Percentiles rank a stretch among this genome's conserved stretches.
phyloP scores from a whole-genome alignment of 176 grass and related monocot genomes.

The Cocos nucifera region DNA sequence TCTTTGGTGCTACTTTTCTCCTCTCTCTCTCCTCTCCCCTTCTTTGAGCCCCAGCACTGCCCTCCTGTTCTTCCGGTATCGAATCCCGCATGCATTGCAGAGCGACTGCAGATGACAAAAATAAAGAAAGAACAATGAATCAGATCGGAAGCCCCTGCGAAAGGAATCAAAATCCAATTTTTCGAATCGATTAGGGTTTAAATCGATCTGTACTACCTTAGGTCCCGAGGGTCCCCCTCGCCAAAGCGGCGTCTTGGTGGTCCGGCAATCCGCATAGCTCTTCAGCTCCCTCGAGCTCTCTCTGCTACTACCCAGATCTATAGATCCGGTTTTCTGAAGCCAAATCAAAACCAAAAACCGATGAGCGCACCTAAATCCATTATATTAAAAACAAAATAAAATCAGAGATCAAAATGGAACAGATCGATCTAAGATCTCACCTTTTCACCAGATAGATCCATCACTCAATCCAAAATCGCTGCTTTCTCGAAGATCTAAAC shows the following conservation, averaged over 20 bases:
- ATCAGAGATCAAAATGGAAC: background rate
- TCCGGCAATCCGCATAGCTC: slow-evolving; percentile 65
- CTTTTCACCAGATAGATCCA: slow-evolving; percentile 47
- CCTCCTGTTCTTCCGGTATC: slow-evolving; percentile 86
- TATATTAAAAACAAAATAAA: no score
- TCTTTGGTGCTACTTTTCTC: background rate
- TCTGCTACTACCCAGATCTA: slow-evolving; percentile 1
- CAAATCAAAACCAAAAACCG: background rate
- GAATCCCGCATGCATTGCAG: slow-evolving; percentile 90
- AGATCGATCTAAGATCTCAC: slow-evolving; percentile 15
- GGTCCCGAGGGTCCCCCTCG: slow-evolving; percentile 64
- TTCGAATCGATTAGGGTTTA: background rate
- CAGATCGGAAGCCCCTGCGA: background rate
- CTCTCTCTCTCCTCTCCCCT: slow-evolving; percentile 5
- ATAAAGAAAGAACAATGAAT: background rate
- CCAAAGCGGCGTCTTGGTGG: slow-evolving; percentile 53
- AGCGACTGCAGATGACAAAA: slow-evolving; percentile 32
- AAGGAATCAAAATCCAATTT: background rate
- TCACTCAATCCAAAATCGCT: slow-evolving; percentile 13
- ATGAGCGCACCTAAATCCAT: background rate
- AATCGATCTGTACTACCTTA: slow-evolving; percentile 32
- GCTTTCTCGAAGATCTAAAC: background rate
- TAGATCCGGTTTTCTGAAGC: slow-evolving; percentile 26
- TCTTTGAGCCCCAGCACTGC: slow-evolving; percentile 40
- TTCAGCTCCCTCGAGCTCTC: slow-evolving; percentile 14